Evolutionary conservation across 305 asterid genomes (phyloP).

Genomic region (Ajuga reptans): DNA sequence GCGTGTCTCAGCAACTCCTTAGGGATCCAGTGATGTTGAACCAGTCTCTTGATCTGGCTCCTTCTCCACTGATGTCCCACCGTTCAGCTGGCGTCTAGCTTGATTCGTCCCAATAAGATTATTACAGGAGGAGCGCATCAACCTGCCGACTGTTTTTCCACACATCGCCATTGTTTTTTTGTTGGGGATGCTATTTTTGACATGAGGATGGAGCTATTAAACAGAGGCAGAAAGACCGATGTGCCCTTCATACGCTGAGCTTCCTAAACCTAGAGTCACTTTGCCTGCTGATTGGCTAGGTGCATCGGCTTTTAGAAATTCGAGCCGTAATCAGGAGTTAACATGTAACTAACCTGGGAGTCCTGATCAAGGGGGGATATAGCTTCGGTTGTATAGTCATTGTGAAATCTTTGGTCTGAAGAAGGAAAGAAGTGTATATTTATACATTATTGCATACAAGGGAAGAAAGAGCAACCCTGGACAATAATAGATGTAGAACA

Average conservation of each 20-base stretch:
- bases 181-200: constrained; percentile 27
- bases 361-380: constrained; percentile 22
- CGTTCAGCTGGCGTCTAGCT: constrained; percentile 26
- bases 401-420: constrained; percentile 30
- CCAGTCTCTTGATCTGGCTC: constrained; percentile 46
- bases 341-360: constrained; percentile 16
- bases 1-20: constrained; percentile 64
- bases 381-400: constrained; percentile 42
- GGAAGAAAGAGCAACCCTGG: constrained; percentile 32
- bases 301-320: constrained; percentile 30
- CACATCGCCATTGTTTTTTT: constrained; percentile 22
- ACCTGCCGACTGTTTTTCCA: constrained; percentile 1
- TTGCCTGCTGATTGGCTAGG: constrained; percentile 16
- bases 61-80: constrained; percentile 38
- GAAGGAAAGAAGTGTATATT: constrained; percentile 37
- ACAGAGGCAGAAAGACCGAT: neutral
- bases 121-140: neutral
- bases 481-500: constrained; percentile 35
- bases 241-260: neutral
- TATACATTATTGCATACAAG: constrained; percentile 33
- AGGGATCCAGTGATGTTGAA: constrained; percentile 52
- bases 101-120: neutral
- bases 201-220: constrained; percentile 6
- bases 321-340: constrained; percentile 19
- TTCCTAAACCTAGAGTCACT: neutral